Evolutionary conservation across 352 stramenopile genomes (phyloP).

Genomic region (Albugo laibachii): DNA sequence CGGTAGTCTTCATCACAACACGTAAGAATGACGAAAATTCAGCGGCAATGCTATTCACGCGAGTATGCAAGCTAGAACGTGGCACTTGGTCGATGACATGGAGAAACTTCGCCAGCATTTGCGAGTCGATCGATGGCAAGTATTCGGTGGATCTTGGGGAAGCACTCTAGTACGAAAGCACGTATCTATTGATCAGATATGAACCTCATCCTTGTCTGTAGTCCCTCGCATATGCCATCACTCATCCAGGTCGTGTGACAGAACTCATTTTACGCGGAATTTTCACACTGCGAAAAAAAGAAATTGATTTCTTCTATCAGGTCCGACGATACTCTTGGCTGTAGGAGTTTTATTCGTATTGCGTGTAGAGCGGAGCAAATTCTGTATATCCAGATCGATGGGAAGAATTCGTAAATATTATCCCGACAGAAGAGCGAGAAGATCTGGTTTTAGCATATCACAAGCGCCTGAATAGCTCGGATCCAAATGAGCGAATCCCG

Average conservation of each 20-base stretch:
- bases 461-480: conserved; percentile 70
- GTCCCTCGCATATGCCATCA: conserved; percentile 83
- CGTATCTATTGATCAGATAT: neutral
- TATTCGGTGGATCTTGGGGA: conserved; percentile 91
- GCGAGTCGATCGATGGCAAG: conserved; percentile 79
- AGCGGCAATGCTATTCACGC: neutral
- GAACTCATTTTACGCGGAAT: conserved; percentile 85
- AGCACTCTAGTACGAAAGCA: conserved; percentile 52
- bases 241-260: conserved; percentile 60
- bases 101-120: conserved; percentile 78
- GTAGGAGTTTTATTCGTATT: neutral
- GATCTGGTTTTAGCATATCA: conserved; percentile 78
- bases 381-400: conserved; percentile 84
- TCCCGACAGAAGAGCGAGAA: conserved; percentile 66
- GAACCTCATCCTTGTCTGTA: conserved; percentile 4
- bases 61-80: conserved; percentile 23
- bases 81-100: conserved; percentile 86
- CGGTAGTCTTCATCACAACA: conserved; percentile 77
- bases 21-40: conserved; percentile 12
- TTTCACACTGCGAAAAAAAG: conserved; percentile 77
- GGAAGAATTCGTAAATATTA: conserved; percentile 76
- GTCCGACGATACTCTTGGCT: conserved; percentile 5
- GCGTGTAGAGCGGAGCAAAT: conserved; percentile 34
- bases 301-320: conserved; percentile 90
- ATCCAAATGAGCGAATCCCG: conserved; percentile 56